These are phyloP conservation scores for Helotiales sp. DNA, from an alignment of 2,329 filamentous ascomycete species.

Conservation along the genomic window DNA sequence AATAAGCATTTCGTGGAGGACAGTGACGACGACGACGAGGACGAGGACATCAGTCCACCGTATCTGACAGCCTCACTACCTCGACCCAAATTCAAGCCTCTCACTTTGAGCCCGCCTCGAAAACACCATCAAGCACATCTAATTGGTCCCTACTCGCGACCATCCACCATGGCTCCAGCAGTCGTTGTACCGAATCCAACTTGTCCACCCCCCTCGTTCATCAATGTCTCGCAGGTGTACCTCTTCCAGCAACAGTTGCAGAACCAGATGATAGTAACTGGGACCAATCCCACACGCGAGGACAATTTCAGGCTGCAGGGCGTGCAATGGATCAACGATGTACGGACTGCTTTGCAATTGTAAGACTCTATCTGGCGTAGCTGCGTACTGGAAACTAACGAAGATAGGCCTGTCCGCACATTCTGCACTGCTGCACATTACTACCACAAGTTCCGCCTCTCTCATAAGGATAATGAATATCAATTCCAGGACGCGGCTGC, in stretches of 20 bases:
- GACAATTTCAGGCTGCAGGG: slow-evolving; percentile 83
- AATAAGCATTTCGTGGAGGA: no score
- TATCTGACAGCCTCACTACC: neutral
- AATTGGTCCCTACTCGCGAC: slow-evolving; percentile 8
- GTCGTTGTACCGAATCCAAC: slow-evolving; percentile 3
- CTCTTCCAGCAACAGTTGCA: slow-evolving; percentile 82
- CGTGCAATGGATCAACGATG: slow-evolving; percentile 85
- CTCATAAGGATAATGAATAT: slow-evolving; percentile 85
- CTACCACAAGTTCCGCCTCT: slow-evolving; percentile 90
- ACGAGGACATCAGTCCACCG: neutral
- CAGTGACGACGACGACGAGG: neutral
- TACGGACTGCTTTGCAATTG: slow-evolving; percentile 79
- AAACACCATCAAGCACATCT: neutral
- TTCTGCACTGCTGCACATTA: slow-evolving; percentile 91
- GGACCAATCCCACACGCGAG: slow-evolving; percentile 77
- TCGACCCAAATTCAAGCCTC: neutral
- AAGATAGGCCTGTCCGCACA: slow-evolving; percentile 79
- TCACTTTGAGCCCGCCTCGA: no score
- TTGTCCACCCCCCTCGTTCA: slow-evolving; percentile 42
- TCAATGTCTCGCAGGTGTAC: slow-evolving; percentile 65
- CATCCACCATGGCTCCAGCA: slow-evolving; percentile 7
- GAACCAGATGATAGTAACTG: slow-evolving; percentile 70
- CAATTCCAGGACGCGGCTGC: slow-evolving; percentile 85
- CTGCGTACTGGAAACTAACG: slow-evolving; percentile 8
- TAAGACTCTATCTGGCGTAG: slow-evolving; percentile 50